phyloP scores from a whole-genome alignment of 1,284 basidiomycete species.

The Malassezia globosa region DNA sequence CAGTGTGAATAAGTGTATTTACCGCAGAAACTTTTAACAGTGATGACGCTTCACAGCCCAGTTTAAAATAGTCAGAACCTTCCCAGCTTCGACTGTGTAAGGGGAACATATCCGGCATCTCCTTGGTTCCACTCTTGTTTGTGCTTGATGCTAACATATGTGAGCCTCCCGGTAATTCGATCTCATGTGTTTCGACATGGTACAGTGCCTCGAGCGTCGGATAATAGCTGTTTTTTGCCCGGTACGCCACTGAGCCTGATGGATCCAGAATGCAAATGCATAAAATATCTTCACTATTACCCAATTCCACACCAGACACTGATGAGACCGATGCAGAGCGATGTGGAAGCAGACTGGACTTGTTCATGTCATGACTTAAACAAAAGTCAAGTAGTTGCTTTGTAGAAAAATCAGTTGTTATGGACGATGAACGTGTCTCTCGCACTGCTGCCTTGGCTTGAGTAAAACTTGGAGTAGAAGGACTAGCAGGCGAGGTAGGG shows the following conservation, averaged over 20 bases:
- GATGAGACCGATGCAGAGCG: background rate
- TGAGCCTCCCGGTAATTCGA: constrained; percentile 4
- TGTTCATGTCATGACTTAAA: background rate
- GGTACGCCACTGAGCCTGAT: background rate
- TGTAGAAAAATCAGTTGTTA: background rate
- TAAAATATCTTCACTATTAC: background rate
- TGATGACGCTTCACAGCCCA: background rate
- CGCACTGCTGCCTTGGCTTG: background rate
- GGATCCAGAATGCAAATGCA: constrained; percentile 4
- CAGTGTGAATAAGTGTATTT: background rate
- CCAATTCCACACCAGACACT: background rate
- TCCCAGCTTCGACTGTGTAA: background rate
- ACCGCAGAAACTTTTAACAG: background rate
- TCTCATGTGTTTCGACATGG: background rate
- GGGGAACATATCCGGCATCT: background rate
- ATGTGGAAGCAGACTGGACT: background rate
- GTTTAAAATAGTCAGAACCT: background rate
- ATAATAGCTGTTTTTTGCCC: background rate
- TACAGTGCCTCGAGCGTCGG: background rate
- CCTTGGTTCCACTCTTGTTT: background rate
- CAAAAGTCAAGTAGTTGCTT: constrained; percentile 1
- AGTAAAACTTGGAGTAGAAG: background rate
- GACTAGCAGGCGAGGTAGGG: too few relatives aligned
- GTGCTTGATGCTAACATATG: background rate
- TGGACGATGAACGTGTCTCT: background rate